These are phyloP conservation scores for Melanogaster broomeanus DNA, from an alignment of 768 basidiomycete species.

Conservation along the genomic window DNA sequence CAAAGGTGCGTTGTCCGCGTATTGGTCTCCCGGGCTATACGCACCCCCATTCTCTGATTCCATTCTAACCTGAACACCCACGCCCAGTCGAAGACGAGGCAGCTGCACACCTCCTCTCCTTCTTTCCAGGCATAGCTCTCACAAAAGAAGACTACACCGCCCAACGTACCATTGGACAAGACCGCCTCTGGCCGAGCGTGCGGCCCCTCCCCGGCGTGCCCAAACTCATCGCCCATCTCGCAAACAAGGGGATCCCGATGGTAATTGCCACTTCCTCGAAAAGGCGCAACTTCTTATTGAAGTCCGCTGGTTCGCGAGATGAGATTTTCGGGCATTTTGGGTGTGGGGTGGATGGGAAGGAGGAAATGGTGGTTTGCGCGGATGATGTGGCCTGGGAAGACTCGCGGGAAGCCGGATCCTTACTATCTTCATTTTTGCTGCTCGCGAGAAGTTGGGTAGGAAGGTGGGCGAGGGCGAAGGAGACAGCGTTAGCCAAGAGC, in stretches of 20 bases:
- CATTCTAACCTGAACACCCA: not conserved
- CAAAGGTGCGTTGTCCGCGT: constrained; percentile 51
- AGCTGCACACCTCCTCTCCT: constrained; percentile 68
- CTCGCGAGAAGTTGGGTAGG: constrained; percentile 55
- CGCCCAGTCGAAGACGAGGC: constrained; percentile 62
- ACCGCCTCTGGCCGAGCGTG: constrained; percentile 67
- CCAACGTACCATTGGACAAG: constrained; percentile 59
- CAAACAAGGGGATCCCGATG: constrained; percentile 68
- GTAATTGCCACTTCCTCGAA: constrained; percentile 80
- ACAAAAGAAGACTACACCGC: constrained; percentile 58
- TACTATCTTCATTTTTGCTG: constrained; percentile 81
- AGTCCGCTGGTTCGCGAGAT: constrained; percentile 60
- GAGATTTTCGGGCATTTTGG: constrained; percentile 50
- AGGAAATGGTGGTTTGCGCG: constrained; percentile 65
- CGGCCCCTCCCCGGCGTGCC: constrained; percentile 71
- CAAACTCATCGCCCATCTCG: constrained; percentile 71
- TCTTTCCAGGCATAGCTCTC: constrained; percentile 73
- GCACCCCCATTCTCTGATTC: no score
- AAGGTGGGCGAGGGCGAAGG: constrained; percentile 52
- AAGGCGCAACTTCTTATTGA: constrained; percentile 64
- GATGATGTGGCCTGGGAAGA: constrained; percentile 61
- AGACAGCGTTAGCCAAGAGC: constrained; percentile 30
- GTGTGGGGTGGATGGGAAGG: constrained; percentile 14
- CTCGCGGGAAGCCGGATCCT: constrained; percentile 77
- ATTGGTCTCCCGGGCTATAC: not conserved